Base-by-base conservation (phyloP, 1,284 basidiomycete species). In the Omphalotus olearius region DNA sequence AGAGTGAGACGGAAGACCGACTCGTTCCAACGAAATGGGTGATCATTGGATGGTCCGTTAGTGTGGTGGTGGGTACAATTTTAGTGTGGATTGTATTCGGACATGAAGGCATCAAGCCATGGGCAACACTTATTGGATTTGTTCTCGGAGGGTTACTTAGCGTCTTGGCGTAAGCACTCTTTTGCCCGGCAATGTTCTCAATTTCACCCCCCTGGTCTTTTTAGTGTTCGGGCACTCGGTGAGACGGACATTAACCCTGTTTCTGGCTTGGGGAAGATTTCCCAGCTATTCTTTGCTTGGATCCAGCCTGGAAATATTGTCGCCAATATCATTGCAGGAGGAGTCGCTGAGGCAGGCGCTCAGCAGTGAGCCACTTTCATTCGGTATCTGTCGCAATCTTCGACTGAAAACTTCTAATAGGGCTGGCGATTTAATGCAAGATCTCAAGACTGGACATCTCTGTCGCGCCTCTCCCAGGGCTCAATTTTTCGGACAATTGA, bases 391-490 rank as follows among this genome's bases (percentile, higher is more conserved):
- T 28, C 6, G 16, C 6, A 4, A 36, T 10, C 41, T 40, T 33
- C 36, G 14, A 37, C 16, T 23, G 13, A 47, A 16, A 14, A 35
- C 33, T 56, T 38, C 14, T 59, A n/a, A n/a, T n/a, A 93, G 91
- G 66, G 93, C 95, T 6, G 96, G 95, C 14, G 95, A 98, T 66
- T 81, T 98, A 16, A 98, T 98, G 94, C 95, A 98, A 72, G 96
- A 98, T 67, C 76, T 98, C 59, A 98, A 98, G 73, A 98, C 95
- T 1, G 96, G 96, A 0, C 88, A 94, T 64, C 76, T 98, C 17
- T 79, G 95, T 47, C 82, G 82, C 56, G 93, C 91, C 4, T 93
- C 91, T 7, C 91, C 91, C 20, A 76, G 91, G 62, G 88, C 88
- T 2, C 91, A 93, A 61, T 94, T 94, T 65, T 93, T 83, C 61